phyloP scores from a whole-genome alignment of 2,329 filamentous ascomycete species.

The Penicillium sp. region DNA sequence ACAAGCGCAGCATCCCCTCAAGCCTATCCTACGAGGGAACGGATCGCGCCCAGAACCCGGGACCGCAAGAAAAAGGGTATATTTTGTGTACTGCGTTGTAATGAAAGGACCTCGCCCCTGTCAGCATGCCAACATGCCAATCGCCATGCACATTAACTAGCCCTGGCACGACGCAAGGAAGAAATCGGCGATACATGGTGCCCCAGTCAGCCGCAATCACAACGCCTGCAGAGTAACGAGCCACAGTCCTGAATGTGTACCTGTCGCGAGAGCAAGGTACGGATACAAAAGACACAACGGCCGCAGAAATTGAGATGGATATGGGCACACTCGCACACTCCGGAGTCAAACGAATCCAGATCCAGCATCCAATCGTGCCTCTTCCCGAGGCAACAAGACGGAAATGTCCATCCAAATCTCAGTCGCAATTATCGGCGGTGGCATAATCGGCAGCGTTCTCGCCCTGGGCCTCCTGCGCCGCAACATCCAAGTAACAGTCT shows the following conservation, averaged over 20 bases:
- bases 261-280: background rate
- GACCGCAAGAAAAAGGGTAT: background rate
- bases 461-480: slow-evolving; percentile 31
- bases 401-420: slow-evolving; percentile 12
- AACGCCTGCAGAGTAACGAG: background rate
- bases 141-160: background rate
- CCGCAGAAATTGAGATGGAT: background rate
- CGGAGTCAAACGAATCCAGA: background rate
- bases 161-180: background rate
- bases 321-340: background rate
- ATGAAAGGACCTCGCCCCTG: background rate
- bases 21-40: background rate
- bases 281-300: slow-evolving; percentile 11
- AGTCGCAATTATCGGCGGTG: slow-evolving; percentile 37
- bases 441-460: slow-evolving; percentile 33
- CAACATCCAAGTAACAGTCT: slow-evolving; percentile 31
- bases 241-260: background rate
- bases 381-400: too few species aligned
- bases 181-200: background rate
- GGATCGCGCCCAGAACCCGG: background rate
- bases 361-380: background rate
- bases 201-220: slow-evolving; percentile 1
- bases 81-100: background rate
- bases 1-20: background rate
- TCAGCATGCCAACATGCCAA: background rate